A percentile compares a stretch with the other conserved stretches of the same genome.
Conservation (phyloP, 2,329 filamentous ascomycete genomes). For the Aureobasidium sp. region DNA sequence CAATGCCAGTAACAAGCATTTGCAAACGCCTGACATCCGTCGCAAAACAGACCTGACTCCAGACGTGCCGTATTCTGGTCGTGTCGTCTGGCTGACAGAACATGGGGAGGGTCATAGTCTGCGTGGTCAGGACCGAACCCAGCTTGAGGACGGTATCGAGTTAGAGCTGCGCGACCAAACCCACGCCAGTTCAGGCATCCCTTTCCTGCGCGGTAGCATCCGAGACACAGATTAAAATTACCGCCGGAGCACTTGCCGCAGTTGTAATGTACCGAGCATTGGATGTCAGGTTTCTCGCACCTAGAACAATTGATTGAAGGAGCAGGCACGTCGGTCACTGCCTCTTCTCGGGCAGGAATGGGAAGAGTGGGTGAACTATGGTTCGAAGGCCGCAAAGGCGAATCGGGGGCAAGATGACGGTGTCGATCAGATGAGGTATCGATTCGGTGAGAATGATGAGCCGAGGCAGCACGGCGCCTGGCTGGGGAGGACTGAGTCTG, state of each 20-base stretch:
- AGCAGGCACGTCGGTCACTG: conserved; percentile 38
- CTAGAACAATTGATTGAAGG: conserved; percentile 67
- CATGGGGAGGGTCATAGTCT: conserved; percentile 44
- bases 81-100: conserved; percentile 44
- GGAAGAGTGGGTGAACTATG: conserved; percentile 20
- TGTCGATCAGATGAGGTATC: neutral
- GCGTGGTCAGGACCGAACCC: conserved; percentile 36
- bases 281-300: conserved; percentile 65
- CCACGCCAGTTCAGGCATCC: conserved; percentile 87
- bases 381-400: conserved; percentile 14
- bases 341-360: conserved; percentile 21
- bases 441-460: neutral
- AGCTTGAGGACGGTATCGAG: conserved; percentile 29
- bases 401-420: neutral
- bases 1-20: conserved; percentile 91
- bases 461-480: conserved; percentile 6
- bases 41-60: conserved; percentile 78
- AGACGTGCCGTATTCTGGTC: conserved; percentile 46
- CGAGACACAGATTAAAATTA: conserved; percentile 69
- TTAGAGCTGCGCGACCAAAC: conserved; percentile 67
- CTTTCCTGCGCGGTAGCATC: conserved; percentile 68
- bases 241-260: conserved; percentile 65
- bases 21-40: conserved; percentile 63
- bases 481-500: neutral
- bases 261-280: conserved; percentile 81